These are phyloP conservation scores for Penicillium canariense DNA, from an alignment of 495 filamentous ascomycete genomes.

Conservation along the genomic window DNA sequence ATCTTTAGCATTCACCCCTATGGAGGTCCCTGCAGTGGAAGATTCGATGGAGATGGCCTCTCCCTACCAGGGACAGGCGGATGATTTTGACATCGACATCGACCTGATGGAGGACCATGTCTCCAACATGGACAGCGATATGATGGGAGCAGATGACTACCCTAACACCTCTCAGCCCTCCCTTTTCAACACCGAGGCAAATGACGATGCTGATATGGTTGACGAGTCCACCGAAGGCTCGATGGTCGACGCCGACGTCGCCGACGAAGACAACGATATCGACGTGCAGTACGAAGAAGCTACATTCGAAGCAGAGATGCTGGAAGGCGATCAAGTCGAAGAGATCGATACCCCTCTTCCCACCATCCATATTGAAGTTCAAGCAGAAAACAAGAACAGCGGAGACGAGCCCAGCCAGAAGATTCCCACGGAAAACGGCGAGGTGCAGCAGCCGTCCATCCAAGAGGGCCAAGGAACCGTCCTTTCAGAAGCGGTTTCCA, in stretches of 20 bases:
- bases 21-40: conserved; percentile 42
- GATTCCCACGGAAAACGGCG: neutral
- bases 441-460: neutral
- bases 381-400: conserved; percentile 7
- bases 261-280: conserved; percentile 32
- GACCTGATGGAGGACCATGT: conserved; percentile 58
- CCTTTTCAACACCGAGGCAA: conserved; percentile 30
- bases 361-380: conserved; percentile 26
- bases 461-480: neutral
- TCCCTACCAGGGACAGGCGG: conserved; percentile 47
- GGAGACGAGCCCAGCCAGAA: neutral
- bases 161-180: conserved; percentile 33
- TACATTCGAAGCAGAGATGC: conserved; percentile 43
- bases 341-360: conserved; percentile 32
- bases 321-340: conserved; percentile 43
- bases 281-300: conserved; percentile 38
- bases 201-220: conserved; percentile 49
- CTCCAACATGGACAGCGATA: conserved; percentile 57
- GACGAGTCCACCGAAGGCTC: conserved; percentile 45
- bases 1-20: conserved; percentile 33
- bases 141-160: conserved; percentile 54
- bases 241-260: conserved; percentile 39
- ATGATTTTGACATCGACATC: conserved; percentile 75
- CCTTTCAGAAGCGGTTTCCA: neutral
- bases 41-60: conserved; percentile 57